Percentiles rank a stretch among this genome's conserved stretches.
phyloP scores from a whole-genome alignment of 495 filamentous ascomycete species.

The Ramalina peruviana region DNA sequence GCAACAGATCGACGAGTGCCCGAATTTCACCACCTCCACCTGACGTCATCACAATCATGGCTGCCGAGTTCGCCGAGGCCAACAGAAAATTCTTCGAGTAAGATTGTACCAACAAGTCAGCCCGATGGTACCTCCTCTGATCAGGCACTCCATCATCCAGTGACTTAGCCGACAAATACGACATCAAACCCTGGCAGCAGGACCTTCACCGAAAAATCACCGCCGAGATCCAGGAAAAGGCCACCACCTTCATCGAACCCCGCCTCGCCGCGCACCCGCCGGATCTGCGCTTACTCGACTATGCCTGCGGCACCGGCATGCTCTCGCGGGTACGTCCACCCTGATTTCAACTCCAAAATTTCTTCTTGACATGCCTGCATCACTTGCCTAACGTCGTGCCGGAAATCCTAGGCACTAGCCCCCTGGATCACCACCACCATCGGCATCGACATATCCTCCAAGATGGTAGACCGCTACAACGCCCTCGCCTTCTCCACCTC shows the following conservation, averaged over 20 bases:
- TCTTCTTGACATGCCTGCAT: too few species aligned
- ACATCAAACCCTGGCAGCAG: slow-evolving; percentile 27
- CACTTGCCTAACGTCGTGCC: too few species aligned
- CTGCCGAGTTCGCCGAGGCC: slow-evolving; percentile 28
- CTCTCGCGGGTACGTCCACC: slow-evolving; percentile 33
- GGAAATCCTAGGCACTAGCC: slow-evolving; percentile 40
- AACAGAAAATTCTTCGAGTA: slow-evolving; percentile 44
- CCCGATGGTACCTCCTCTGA: background rate
- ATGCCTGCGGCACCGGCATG: slow-evolving; percentile 59
- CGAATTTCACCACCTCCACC: too few species aligned
- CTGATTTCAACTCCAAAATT: too few species aligned
- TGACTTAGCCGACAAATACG: slow-evolving; percentile 31
- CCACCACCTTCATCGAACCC: slow-evolving; percentile 46
- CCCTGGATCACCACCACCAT: slow-evolving; percentile 45
- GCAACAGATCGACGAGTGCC: too few species aligned
- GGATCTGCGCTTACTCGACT: slow-evolving; percentile 42
- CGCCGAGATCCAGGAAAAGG: slow-evolving; percentile 33
- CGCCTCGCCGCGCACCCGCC: slow-evolving; percentile 35
- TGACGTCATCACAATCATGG: too few species aligned
- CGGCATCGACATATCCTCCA: slow-evolving; percentile 54
- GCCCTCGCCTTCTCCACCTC: slow-evolving; percentile 23
- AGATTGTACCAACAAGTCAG: too few species aligned
- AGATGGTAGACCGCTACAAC: slow-evolving; percentile 51
- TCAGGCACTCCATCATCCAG: too few species aligned
- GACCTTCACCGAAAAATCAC: slow-evolving; percentile 22